These are phyloP conservation scores for Chrysopogon serrulatus DNA, from an alignment of 176 grass and related monocot genomes.

Conservation along the genomic window DNA sequence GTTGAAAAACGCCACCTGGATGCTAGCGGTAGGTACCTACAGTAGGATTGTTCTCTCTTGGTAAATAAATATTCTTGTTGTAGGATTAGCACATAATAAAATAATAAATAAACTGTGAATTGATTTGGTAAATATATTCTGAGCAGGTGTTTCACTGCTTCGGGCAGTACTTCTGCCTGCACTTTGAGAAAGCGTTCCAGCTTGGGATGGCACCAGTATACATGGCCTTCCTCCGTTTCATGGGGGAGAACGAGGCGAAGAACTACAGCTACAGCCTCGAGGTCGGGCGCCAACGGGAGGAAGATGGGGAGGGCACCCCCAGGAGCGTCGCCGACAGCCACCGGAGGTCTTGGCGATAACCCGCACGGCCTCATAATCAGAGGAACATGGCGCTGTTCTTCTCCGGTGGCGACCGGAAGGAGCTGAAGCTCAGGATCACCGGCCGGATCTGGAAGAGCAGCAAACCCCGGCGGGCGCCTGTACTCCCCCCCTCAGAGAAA, in stretches of 20 bases:
- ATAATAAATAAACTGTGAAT: not conserved
- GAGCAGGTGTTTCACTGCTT: conserved; percentile 88
- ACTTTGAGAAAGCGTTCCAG: conserved; percentile 92
- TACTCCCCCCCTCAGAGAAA: not conserved
- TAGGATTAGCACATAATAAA: not conserved
- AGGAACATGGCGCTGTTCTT: conserved; percentile 95
- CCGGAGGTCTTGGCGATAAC: conserved; percentile 68
- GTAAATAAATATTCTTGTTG: not conserved
- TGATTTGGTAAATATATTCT: conserved; percentile 1
- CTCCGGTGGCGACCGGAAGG: conserved; percentile 62
- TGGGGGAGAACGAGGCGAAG: conserved; percentile 79
- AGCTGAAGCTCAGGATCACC: conserved; percentile 71
- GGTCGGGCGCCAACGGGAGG: conserved; percentile 68
- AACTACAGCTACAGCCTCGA: conserved; percentile 88
- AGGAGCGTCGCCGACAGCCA: conserved; percentile 81
- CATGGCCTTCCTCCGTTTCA: conserved; percentile 90
- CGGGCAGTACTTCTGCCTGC: conserved; percentile 87
- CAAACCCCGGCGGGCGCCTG: conserved; percentile 54
- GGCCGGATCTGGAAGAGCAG: conserved; percentile 72
- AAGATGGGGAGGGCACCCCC: conserved; percentile 86
- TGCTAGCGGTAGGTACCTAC: conserved; percentile 62
- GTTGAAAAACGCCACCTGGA: conserved; percentile 93
- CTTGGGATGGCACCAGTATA: conserved; percentile 83
- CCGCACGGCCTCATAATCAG: conserved; percentile 83
- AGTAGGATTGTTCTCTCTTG: not conserved